phyloP scores from a whole-genome alignment of 148 eudicot genomes.

The Silene uniflora region DNA sequence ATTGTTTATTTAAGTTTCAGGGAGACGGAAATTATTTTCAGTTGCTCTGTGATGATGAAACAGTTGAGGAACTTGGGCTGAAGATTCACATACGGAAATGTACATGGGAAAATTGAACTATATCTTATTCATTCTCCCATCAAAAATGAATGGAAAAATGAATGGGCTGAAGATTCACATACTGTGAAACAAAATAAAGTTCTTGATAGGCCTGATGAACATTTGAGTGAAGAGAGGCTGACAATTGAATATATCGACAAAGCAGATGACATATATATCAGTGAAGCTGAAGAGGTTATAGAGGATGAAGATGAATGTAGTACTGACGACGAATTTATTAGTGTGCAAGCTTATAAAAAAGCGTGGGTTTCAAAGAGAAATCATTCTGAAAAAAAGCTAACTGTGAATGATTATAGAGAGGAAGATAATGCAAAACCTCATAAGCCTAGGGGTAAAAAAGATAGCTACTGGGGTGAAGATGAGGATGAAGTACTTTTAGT shows the following conservation, averaged over 20 bases:
- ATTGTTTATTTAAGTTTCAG: too few species aligned
- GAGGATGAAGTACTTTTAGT: background rate
- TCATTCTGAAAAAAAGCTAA: background rate
- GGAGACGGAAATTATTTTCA: too few species aligned
- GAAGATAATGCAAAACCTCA: background rate
- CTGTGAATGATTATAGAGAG: background rate
- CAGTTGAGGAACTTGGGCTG: too few species aligned
- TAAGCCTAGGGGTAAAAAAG: background rate
- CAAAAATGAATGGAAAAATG: background rate
- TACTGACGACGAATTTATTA: background rate
- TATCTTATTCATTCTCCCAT: too few species aligned
- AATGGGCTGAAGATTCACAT: background rate
- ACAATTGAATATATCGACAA: background rate
- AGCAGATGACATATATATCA: background rate
- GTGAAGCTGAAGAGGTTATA: background rate
- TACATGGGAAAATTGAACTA: too few species aligned
- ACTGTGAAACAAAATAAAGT: background rate
- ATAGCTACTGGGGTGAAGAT: background rate
- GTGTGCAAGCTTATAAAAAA: background rate
- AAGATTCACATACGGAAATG: too few species aligned
- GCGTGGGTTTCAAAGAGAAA: background rate
- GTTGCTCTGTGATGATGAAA: too few species aligned
- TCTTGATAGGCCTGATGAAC: background rate
- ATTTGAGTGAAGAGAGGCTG: background rate
- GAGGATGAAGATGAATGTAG: background rate